Evolutionary conservation across 1,139 yeast species (phyloP), one percentile per base, ranked within the genome.

Genomic region (Scheffersomyces cryptocercus): DNA sequence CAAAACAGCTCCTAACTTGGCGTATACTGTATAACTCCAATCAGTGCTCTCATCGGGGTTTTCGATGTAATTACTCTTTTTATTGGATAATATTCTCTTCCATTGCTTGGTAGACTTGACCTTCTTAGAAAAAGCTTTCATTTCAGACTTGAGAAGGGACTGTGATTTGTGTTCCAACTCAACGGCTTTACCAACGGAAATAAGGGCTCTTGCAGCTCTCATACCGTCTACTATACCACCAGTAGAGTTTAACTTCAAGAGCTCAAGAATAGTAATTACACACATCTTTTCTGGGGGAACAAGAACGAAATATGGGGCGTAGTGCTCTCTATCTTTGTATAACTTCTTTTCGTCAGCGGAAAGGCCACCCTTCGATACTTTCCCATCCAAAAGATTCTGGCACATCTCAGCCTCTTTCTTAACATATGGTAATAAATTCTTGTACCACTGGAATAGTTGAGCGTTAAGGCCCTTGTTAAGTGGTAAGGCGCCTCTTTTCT

Each of bases 161-260:
- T 84, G 85, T 0, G 93, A 78, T 54, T 87, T 80, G 61, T 85
- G 88, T 62, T 93, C 98, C 53, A 84, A 66, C 62, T 93, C 97
- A 29, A 91, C 74, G 7, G 96, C 93, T 53, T 78, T 82, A 4
- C 97, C 96, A 5, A 93, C 90, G 1, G 88, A 75, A 16, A 85
- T 70, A 16, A 90, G 88, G 0, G 95, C 91, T 52, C 89, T 77
- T 0, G 95, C 89, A 0, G 93, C 85, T 56, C 91, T 77, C 82
- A 90, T 84, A 34, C 97, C 97, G 52, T 85, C 89, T n/a, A 77
- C 72, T 29, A 84, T 77, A 40, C 93, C 95, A 35, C 90, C 86
- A 3, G 90, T 82, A 3, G 91, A 81, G 48, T 84, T 81, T 45
- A 87, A 67, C 53, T 87, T 86, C 53, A 93, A 68, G 30, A 90